Evolutionary conservation across 1,284 basidiomycete genomes (phyloP).

Genomic region (Fistulinella cinereoalba): DNA sequence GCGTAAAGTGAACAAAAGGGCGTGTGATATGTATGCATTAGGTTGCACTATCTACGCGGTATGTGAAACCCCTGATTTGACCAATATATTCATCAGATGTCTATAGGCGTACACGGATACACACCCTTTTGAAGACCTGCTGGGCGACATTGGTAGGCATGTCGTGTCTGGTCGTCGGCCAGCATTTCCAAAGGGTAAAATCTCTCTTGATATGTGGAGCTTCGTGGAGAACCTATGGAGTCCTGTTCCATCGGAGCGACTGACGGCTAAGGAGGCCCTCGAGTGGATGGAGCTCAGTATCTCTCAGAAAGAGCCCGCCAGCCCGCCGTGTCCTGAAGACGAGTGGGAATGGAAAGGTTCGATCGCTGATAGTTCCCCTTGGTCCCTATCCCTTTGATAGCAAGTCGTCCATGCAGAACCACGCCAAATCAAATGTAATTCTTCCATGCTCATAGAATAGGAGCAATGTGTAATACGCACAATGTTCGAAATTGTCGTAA

Average conservation of each 20-base stretch:
- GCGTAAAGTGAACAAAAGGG: constrained; percentile 24
- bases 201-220: constrained; percentile 26
- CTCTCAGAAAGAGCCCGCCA: constrained; percentile 3
- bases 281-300: constrained; percentile 19
- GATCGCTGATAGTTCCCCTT: no score
- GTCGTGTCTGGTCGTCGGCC: constrained; percentile 7
- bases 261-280: constrained; percentile 21
- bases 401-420: no score
- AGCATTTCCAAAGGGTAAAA: constrained; percentile 9
- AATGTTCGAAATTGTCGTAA: no score
- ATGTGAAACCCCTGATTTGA: neutral
- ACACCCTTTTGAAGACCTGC: constrained; percentile 13
- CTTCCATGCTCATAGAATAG: no score
- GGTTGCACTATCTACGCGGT: constrained; percentile 30
- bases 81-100: neutral
- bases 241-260: constrained; percentile 9
- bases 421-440: no score
- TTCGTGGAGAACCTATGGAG: constrained; percentile 27
- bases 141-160: no score
- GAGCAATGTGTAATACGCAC: no score
- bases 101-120: constrained; percentile 16
- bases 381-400: no score
- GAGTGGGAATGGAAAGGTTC: constrained; percentile 25
- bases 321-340: constrained; percentile 9
- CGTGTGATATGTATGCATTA: constrained; percentile 29